phyloP scores from a whole-genome alignment of 2,329 filamentous ascomycete species.

The Pseudocercospora fuligena region DNA sequence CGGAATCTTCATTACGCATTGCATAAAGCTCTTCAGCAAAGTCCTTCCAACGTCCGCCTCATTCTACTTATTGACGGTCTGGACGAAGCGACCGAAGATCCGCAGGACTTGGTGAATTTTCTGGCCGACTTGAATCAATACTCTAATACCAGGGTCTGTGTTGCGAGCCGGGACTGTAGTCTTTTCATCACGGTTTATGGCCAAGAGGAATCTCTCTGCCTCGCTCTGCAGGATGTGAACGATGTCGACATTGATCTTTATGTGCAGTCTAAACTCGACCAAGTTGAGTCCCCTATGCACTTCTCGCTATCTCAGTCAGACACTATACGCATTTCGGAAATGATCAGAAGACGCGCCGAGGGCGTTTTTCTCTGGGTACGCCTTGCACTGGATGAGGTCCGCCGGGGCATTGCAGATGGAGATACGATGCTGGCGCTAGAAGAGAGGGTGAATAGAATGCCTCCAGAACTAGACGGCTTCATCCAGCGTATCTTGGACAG shows the following conservation, averaged over 20 bases:
- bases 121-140: not conserved
- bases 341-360: not conserved
- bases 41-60: not conserved
- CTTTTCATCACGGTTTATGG: not conserved
- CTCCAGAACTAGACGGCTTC: not conserved
- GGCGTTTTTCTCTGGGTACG: slow-evolving; percentile 8
- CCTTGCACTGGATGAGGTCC: not conserved
- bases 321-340: not conserved
- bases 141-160: not conserved
- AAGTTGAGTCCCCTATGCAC: not conserved
- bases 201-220: not conserved
- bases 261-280: not conserved
- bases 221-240: not conserved
- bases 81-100: not conserved
- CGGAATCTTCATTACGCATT: not conserved
- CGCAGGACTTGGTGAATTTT: not conserved
- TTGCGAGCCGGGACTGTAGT: not conserved
- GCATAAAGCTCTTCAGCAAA: not conserved
- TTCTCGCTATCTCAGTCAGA: not conserved
- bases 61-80: slow-evolving; percentile 2
- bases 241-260: slow-evolving; percentile 3
- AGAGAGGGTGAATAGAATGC: not conserved
- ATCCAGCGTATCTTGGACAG: not conserved
- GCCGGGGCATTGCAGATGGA: not conserved
- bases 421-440: not conserved